A percentile compares a stretch with the other conserved stretches of the same genome.
Conservation (phyloP, 1,139 yeast genomes). For the Lodderomyces jiufengensis region DNA sequence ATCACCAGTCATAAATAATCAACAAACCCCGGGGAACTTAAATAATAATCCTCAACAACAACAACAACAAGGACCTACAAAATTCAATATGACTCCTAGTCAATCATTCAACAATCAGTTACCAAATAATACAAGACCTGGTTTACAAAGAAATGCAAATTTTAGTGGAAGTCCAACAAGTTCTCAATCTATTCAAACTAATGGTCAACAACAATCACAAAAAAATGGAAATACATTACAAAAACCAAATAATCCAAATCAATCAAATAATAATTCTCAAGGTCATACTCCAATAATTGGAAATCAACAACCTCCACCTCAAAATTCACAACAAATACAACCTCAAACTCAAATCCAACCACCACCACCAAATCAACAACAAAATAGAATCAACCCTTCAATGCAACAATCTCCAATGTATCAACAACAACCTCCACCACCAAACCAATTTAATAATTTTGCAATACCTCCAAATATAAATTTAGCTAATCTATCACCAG, state of each 20-base stretch:
- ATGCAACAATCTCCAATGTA: not conserved
- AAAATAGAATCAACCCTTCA: not conserved
- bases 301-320: slow-evolving; percentile 4
- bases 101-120: not conserved
- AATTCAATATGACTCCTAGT: not conserved
- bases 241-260: slow-evolving; percentile 5
- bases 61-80: slow-evolving; percentile 9
- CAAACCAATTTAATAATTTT: slow-evolving; percentile 1
- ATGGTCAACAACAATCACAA: slow-evolving; percentile 3
- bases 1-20: too few relatives aligned
- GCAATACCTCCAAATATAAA: slow-evolving; percentile 4
- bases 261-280: slow-evolving; percentile 12
- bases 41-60: slow-evolving; percentile 3
- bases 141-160: slow-evolving; percentile 10
- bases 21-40: too few relatives aligned
- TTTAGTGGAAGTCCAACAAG: slow-evolving; percentile 9
- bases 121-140: slow-evolving; percentile 6
- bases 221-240: slow-evolving; percentile 1
- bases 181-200: slow-evolving; percentile 5
- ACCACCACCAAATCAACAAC: slow-evolving; percentile 3
- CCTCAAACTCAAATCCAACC: slow-evolving; percentile 1
- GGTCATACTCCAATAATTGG: slow-evolving; percentile 15
- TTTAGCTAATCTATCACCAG: slow-evolving; percentile 2
- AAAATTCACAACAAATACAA: not conserved
- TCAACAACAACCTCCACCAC: slow-evolving; percentile 6